Percentiles rank a stretch among this genome's conserved stretches.
Evolutionary conservation across 495 filamentous ascomycete species (phyloP).

Genomic region (Lasiosphaeriaceae sp.): DNA sequence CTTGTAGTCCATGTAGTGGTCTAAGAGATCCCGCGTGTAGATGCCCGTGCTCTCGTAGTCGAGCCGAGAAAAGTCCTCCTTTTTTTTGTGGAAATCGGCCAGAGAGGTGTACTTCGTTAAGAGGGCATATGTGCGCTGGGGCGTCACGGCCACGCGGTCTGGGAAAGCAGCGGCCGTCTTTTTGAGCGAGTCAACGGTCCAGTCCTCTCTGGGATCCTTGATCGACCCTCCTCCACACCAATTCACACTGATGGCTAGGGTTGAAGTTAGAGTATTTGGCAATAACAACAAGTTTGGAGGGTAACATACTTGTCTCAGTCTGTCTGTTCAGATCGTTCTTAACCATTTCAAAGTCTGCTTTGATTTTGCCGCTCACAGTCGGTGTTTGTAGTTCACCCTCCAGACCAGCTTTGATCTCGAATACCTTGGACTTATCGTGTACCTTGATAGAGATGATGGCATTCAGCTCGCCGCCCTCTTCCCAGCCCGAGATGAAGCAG

Average conservation of each 20-base stretch:
- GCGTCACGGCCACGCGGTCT: not conserved
- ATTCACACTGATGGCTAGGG: not conserved
- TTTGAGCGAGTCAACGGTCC: not conserved
- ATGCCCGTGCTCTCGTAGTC: not conserved
- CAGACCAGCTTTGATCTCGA: slow-evolving; percentile 1
- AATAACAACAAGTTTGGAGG: too few species aligned
- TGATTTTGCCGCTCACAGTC: not conserved
- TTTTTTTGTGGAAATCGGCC: not conserved
- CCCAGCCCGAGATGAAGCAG: not conserved
- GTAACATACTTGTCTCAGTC: not conserved
- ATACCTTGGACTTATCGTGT: not conserved
- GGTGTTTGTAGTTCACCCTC: not conserved
- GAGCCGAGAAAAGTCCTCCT: not conserved
- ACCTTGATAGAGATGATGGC: slow-evolving; percentile 2
- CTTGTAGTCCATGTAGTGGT: slow-evolving; percentile 6
- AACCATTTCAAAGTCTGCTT: not conserved
- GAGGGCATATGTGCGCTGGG: not conserved
- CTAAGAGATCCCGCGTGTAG: not conserved
- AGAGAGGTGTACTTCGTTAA: not conserved
- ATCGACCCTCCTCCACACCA: not conserved
- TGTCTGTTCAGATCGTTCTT: not conserved
- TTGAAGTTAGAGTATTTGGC: too few species aligned
- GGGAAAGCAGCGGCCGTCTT: not conserved
- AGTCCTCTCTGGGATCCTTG: not conserved
- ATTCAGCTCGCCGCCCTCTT: slow-evolving; percentile 2